phyloP scores from a whole-genome alignment of 306 rosid genomes.

The Cucurbita ficifolia region DNA sequence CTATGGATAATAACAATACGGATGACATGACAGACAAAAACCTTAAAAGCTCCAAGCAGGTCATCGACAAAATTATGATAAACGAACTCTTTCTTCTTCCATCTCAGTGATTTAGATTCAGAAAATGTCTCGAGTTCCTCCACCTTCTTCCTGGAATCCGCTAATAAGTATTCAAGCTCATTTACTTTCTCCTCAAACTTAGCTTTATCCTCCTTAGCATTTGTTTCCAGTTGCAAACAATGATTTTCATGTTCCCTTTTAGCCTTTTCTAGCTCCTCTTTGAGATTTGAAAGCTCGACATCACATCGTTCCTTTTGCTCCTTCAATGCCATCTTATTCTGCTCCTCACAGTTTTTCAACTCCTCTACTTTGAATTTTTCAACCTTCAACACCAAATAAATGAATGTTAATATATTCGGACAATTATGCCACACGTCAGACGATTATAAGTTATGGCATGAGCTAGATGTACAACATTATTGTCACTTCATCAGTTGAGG shows the following conservation, averaged over 20 bases:
- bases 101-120: constrained; percentile 58
- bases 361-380: constrained; percentile 64
- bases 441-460: not conserved
- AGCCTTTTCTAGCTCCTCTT: constrained; percentile 47
- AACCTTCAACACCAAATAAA: constrained; percentile 31
- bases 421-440: not conserved
- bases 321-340: constrained; percentile 49
- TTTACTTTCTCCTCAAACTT: constrained; percentile 41
- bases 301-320: constrained; percentile 47
- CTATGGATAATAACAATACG: not conserved
- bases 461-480: not conserved
- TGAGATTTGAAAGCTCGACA: constrained; percentile 42
- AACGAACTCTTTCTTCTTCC: constrained; percentile 62
- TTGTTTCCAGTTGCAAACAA: constrained; percentile 37
- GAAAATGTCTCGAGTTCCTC: constrained; percentile 61
- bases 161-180: constrained; percentile 43
- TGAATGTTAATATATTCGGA: too few relatives aligned
- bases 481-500: not conserved
- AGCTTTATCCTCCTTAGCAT: constrained; percentile 46
- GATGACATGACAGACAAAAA: constrained; percentile 17
- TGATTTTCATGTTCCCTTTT: constrained; percentile 44
- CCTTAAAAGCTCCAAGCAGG: constrained; percentile 61
- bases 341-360: constrained; percentile 64
- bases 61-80: constrained; percentile 37
- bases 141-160: constrained; percentile 46